Conservation (phyloP, 2,329 filamentous ascomycete species). For the Colletotrichum eleusines region DNA sequence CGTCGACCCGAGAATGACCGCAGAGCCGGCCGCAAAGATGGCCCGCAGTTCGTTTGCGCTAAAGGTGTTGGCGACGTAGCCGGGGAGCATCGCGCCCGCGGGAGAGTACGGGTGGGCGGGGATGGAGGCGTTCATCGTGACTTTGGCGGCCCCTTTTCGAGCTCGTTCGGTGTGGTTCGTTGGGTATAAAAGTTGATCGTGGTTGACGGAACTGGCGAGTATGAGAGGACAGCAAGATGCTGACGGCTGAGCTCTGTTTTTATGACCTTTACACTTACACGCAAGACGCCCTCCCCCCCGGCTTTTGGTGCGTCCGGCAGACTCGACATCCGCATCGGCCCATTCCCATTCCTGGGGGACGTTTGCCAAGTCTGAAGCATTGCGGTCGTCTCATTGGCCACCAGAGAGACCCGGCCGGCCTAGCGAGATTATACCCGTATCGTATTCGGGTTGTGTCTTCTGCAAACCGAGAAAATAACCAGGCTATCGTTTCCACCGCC, state of each 20-base stretch:
- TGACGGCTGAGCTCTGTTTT: background rate
- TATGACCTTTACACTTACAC: background rate
- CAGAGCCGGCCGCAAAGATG: conserved; percentile 69
- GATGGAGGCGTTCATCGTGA: conserved; percentile 28
- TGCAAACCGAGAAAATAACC: background rate
- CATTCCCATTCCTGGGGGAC: conserved; percentile 7
- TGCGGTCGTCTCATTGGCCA: conserved; percentile 4
- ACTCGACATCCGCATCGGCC: conserved; percentile 23
- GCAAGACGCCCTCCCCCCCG: background rate
- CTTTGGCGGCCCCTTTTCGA: conserved; percentile 3
- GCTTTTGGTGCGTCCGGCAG: conserved; percentile 10
- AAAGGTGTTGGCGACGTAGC: conserved; percentile 75
- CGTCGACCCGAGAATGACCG: conserved; percentile 68
- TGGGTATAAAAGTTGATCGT: background rate
- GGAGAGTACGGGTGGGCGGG: conserved; percentile 78
- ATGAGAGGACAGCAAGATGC: background rate
- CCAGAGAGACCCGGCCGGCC: background rate
- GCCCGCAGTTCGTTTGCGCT: conserved; percentile 69
- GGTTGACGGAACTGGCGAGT: too few relatives aligned
- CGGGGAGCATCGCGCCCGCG: conserved; percentile 68
- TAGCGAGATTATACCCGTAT: conserved; percentile 26
- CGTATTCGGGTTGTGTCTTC: conserved; percentile 25
- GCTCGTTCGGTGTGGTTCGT: background rate
- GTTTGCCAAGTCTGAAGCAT: background rate
- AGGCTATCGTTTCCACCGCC: background rate